Evolutionary conservation across 1,284 basidiomycete genomes (phyloP), one percentile per base, ranked within the genome.

Genomic region (Microbotryum silenes-acaulis): DNA sequence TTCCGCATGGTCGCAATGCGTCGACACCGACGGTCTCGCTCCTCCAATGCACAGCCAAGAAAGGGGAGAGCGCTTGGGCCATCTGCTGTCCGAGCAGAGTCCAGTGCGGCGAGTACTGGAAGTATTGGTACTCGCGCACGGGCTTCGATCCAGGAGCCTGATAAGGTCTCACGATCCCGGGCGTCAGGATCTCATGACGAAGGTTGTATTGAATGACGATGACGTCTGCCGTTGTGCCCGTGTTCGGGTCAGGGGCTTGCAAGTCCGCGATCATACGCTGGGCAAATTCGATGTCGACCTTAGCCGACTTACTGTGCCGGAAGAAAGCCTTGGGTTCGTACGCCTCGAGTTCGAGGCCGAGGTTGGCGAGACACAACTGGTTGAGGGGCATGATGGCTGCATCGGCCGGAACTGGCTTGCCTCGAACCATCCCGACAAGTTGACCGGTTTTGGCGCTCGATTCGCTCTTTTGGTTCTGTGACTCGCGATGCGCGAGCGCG

Each of bases 41-140:
- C 20, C 72, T 57, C 72, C 72, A 73, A 61, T 73, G 72, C 0
- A 72, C 55, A 2, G 64, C 70, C 23, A 72, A 54, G 57, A 65
- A 68, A 14, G 70, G 67, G 7, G 63, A 60, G 29, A 71, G 29
- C n/a, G 54, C 21, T 6, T 57, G 25, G 9, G 64, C 49, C 42
- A 72, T 57, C 14, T 57, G n/a, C 16, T 68, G 44, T 9, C 67
- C 70, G 27, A 72, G 59, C 9, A 53, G 27, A 5, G 58, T 59
- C 71, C 71, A 73, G n/a, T 64, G 55, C 1, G 58, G 12, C 5
- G 72, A 62, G 59, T 73, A 73, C 10, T 57, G 51, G 46, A 71
- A 72, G 59, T 73, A 67, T 5, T 61, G 48, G 55, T 70, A 73
- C 31, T 21, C 47, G 27, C 52, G 33, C 16, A 57, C n/a, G 25